Conservation (phyloP, 1,284 basidiomycete species). For the Fistulina hepatica region DNA sequence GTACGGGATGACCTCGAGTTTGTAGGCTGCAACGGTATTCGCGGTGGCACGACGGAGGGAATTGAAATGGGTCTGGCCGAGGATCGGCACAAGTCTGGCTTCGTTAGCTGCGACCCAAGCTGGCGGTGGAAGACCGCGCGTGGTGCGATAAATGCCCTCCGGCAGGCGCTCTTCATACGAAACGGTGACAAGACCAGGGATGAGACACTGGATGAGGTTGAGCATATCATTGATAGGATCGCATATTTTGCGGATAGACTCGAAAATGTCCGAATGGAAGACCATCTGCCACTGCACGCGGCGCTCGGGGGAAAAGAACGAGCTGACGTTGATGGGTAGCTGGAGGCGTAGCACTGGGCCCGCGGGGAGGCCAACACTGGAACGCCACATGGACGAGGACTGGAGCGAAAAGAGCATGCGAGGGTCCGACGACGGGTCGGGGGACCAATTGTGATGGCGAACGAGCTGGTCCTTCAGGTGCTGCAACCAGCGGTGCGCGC, state of each 20-base stretch:
- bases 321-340: constrained; percentile 64
- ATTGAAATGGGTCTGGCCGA: constrained; percentile 59
- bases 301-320: constrained; percentile 73
- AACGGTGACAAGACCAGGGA: constrained; percentile 69
- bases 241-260: constrained; percentile 64
- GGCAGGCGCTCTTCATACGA: constrained; percentile 61
- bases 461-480: constrained; percentile 50
- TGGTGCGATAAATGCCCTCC: constrained; percentile 57
- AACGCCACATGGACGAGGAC: constrained; percentile 64
- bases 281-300: constrained; percentile 82
- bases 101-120: constrained; percentile 67
- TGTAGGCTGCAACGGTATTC: constrained; percentile 60
- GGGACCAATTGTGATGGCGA: constrained; percentile 56
- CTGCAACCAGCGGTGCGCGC: constrained; percentile 63
- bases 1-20: constrained; percentile 46
- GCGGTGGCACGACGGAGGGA: constrained; percentile 60
- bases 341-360: constrained; percentile 62
- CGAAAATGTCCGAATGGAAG: constrained; percentile 73
- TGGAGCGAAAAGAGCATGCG: constrained; percentile 71
- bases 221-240: constrained; percentile 69
- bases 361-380: constrained; percentile 59
- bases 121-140: constrained; percentile 62
- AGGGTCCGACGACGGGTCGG: constrained; percentile 43
- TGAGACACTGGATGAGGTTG: constrained; percentile 65
- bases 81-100: constrained; percentile 51